Evolutionary conservation across 257 asterid species (phyloP).

Genomic region (Haberlea rhodopensis): DNA sequence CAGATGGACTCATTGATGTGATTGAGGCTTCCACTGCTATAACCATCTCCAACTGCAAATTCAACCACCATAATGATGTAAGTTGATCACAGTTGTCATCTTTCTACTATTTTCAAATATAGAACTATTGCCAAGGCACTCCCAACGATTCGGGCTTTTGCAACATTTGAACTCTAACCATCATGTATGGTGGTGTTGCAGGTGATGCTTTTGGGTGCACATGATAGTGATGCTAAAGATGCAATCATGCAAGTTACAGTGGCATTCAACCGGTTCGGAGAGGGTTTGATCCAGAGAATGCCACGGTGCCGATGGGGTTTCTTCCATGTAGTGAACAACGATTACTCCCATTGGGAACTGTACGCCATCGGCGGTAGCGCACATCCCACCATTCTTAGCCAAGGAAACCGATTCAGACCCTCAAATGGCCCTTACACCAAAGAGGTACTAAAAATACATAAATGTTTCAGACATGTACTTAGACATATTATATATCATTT

Average conservation of each 20-base stretch:
- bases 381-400: slow-evolving; percentile 76
- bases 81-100: slow-evolving; percentile 20
- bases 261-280: slow-evolving; percentile 69
- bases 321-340: slow-evolving; percentile 78
- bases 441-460: too few species aligned
- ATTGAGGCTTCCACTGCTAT: slow-evolving; percentile 82
- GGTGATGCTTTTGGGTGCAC: slow-evolving; percentile 89
- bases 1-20: slow-evolving; percentile 75
- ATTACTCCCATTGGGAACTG: slow-evolving; percentile 67
- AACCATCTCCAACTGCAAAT: slow-evolving; percentile 86
- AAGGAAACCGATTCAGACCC: slow-evolving; percentile 82
- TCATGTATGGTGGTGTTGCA: too few species aligned
- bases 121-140: not conserved
- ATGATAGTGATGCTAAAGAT: slow-evolving; percentile 45
- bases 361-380: slow-evolving; percentile 87
- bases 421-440: slow-evolving; percentile 40
- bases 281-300: slow-evolving; percentile 75
- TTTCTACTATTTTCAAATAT: too few species aligned
- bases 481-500: too few species aligned
- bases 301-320: slow-evolving; percentile 86
- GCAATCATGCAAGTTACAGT: slow-evolving; percentile 71
- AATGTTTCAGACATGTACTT: too few species aligned
- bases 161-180: too few species aligned
- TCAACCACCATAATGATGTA: slow-evolving; percentile 76
- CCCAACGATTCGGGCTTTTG: not conserved